Base-by-base conservation (phyloP, 1,284 basidiomycete genomes). In the Albatrellus sp. region DNA sequence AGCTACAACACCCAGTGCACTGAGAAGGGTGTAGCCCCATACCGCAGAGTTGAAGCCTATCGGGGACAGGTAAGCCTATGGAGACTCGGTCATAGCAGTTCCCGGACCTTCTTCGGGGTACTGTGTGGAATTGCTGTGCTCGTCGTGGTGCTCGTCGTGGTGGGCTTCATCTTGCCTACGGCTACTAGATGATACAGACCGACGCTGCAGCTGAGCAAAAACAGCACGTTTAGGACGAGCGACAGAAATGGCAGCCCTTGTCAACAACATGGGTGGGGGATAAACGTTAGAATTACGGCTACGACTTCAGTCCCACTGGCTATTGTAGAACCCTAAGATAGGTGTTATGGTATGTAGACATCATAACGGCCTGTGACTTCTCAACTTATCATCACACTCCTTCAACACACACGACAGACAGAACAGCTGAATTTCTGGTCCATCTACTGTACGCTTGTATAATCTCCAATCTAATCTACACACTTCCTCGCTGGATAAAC, bases 21-120 rank as follows among this genome's bases (percentile, higher is more conserved):
- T 58, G 14, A 80, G 47, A 24, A 77, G 51, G 6, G 72, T 69
- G 48, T 74, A 75, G 34, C 75, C 64, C 83, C 81, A 85, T 52
- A 77, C 70, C 20, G 75, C 64, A 19, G 71, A 72, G 28, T 62
- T 61, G 57, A 85, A 84, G 29, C 70, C 83, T 67, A 19, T 9
- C 16, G n/a, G 19, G 31, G 38, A 29, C 4, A n/a, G 29, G 16
- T 31, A 14, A n/a, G 45, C 17, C 37, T 30, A 16, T n/a, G 20
- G 41, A 14, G 5, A 24, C 24, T 24, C 7, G 7, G 24, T 24
- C 24, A 24, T 7, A 3, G 24, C 24, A 24, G 24, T 24, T 24
- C 24, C 9, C 70, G 46, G 48, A 79, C 81, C 70, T 73, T 85
- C 80, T 49, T 66, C 63, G 24, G 69, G 66, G 55, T 77, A 75